Base-by-base conservation (phyloP, 106 monocot species). In the Dendrobium officinale region DNA sequence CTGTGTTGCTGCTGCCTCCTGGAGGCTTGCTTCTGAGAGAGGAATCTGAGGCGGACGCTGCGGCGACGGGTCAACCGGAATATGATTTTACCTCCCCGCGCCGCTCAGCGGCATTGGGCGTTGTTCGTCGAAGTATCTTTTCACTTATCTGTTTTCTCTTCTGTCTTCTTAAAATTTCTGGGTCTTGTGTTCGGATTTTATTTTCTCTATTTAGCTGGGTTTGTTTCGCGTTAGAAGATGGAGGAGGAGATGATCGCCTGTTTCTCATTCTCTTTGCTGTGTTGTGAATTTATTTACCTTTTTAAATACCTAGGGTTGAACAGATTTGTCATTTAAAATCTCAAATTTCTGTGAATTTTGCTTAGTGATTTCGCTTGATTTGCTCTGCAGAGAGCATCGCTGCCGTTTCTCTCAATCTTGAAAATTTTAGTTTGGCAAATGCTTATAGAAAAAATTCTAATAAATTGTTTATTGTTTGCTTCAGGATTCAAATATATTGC, bases 1-100 rank as follows among this genome's bases (percentile, higher is more conserved):
- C 77, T 89, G 10, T 91, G 91, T 77, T 91, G 91, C 72, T 91
- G 91, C 83, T 91, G 91, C 79, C 80, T 89, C 11, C 42, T 91
- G 86, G 91, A 91, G 20, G 89, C 85, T 7, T 91, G 91, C 85
- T 91, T 91, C 42, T 74, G 41, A 74, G 42, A 44, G 18, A 37
- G 37, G 70, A 74, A 51, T 51, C 51, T 13, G 51, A 51, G 51
- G 51, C 51, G 11, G 73, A 27, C 17, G 73, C 40, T 4, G 73
- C 73, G 24, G 20, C 64, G 20, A 26, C 26, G 64, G 51, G 72
- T 4, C 33, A 4, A 72, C 33, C 4, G 15, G 72, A 37, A 27
- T 6, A 72, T 31, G 72, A 72, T 26, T 66, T 66, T 2, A 72
- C 10, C 13, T 27, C 29, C 16, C 15, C 3, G 51, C 15, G 72